Conservation (phyloP, 306 rosid species). For the Spatholobus suberectus region DNA sequence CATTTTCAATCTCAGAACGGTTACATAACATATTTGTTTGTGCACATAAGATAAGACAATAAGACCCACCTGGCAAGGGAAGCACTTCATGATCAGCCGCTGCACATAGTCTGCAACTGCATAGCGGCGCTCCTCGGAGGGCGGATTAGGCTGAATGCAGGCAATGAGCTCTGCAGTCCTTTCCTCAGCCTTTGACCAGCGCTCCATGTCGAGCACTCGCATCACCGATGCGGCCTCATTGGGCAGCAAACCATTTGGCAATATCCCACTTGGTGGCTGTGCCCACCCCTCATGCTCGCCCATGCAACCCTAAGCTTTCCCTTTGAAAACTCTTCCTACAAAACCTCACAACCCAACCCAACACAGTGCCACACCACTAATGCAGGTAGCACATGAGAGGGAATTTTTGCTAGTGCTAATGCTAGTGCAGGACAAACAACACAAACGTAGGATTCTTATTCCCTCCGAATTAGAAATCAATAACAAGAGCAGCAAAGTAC, state of each 20-base stretch:
- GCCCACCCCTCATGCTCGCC: slow-evolving; percentile 80
- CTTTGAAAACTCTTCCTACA: slow-evolving; percentile 10
- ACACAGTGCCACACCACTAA: slow-evolving; percentile 5
- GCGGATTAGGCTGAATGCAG: slow-evolving; percentile 86
- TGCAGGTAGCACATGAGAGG: not conserved
- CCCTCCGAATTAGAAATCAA: not conserved
- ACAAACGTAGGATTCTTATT: slow-evolving; percentile 24
- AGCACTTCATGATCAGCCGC: slow-evolving; percentile 71
- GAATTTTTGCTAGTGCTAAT: not conserved
- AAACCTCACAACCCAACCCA: slow-evolving; percentile 31
- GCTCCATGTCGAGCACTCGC: slow-evolving; percentile 65
- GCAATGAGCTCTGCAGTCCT: slow-evolving; percentile 74
- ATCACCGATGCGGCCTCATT: slow-evolving; percentile 74
- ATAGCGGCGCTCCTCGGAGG: slow-evolving; percentile 70
- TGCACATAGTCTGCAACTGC: slow-evolving; percentile 79
- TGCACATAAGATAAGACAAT: not conserved
- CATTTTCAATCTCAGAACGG: not conserved
- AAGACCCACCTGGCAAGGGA: slow-evolving; percentile 73
- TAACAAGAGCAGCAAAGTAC: not conserved
- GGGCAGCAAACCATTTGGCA: slow-evolving; percentile 79
- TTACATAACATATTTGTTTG: not conserved
- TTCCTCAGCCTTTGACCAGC: slow-evolving; percentile 83
- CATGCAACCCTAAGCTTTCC: slow-evolving; percentile 66
- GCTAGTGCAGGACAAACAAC: slow-evolving; percentile 4
- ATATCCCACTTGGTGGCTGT: slow-evolving; percentile 70